Evolutionary conservation across 176 grass and related monocot genomes (phyloP).

Genomic region (Hsuehochloa calcarea): DNA sequence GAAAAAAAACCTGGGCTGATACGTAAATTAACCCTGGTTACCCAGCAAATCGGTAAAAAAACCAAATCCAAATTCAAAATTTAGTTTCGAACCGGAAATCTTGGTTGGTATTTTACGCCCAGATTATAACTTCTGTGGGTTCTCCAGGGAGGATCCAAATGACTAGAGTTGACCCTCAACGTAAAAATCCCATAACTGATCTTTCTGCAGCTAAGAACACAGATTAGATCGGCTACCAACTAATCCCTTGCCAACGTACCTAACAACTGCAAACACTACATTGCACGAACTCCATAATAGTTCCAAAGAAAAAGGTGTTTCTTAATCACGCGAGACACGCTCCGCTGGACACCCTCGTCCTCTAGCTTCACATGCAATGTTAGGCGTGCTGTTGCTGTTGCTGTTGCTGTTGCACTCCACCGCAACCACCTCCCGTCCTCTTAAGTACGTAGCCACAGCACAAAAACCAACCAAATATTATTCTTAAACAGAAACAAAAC

Average conservation of each 20-base stretch:
- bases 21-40: too few species aligned
- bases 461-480: background rate
- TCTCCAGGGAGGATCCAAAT: too few species aligned
- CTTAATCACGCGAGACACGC: background rate
- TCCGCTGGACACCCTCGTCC: background rate
- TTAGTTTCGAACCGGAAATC: too few species aligned
- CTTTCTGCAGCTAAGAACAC: background rate
- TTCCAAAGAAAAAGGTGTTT: background rate
- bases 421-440: constrained; percentile 9
- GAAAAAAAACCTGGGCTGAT: too few species aligned
- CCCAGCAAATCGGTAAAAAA: too few species aligned
- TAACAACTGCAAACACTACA: background rate
- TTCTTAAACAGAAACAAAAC: background rate
- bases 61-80: too few species aligned
- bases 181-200: background rate
- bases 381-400: constrained; percentile 3
- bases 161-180: too few species aligned
- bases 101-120: too few species aligned
- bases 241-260: background rate
- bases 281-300: background rate
- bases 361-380: constrained; percentile 33
- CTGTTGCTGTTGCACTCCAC: background rate
- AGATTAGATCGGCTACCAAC: background rate
- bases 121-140: too few species aligned
- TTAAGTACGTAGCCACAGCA: background rate